Conservation (phyloP, 2,329 filamentous ascomycete genomes). For the Epichloe brachyelytri region DNA sequence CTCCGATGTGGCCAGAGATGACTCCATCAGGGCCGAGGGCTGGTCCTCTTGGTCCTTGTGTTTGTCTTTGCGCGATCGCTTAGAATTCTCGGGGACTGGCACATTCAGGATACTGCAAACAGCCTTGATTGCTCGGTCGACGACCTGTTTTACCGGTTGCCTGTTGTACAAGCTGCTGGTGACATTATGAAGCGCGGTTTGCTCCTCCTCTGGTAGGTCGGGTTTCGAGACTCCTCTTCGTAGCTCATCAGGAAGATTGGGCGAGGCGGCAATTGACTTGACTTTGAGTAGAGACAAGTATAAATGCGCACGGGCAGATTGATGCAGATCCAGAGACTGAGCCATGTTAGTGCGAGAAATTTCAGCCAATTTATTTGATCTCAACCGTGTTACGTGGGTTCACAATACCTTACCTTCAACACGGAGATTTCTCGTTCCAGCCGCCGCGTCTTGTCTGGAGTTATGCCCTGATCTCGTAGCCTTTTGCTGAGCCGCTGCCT, state of each 20-base stretch:
- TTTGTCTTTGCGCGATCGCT: conserved; percentile 19
- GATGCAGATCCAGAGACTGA: conserved; percentile 43
- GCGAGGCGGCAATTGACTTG: conserved; percentile 37
- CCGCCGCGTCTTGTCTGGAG: conserved; percentile 38
- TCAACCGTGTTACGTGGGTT: neutral
- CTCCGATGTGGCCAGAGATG: neutral
- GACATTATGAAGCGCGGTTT: conserved; percentile 41
- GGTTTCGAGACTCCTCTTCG: conserved; percentile 35
- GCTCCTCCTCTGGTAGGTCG: conserved; percentile 38
- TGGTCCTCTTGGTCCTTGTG: conserved; percentile 19
- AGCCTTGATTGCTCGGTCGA: conserved; percentile 34
- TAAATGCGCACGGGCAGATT: conserved; percentile 43
- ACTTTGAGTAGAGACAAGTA: conserved; percentile 40
- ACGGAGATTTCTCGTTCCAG: conserved; percentile 48
- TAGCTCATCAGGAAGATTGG: conserved; percentile 36
- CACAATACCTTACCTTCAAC: conserved; percentile 38
- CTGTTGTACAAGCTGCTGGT: conserved; percentile 44
- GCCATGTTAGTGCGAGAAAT: neutral
- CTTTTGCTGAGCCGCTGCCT: conserved; percentile 60
- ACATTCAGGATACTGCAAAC: conserved; percentile 38
- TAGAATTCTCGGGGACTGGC: conserved; percentile 29
- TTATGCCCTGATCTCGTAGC: conserved; percentile 32
- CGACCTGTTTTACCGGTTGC: conserved; percentile 34
- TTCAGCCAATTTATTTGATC: neutral
- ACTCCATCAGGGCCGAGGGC: conserved; percentile 11